A percentile compares a stretch with the other conserved stretches of the same genome.
Evolutionary conservation across 495 filamentous ascomycete genomes (phyloP).

Genomic region (Pyronema domesticum): DNA sequence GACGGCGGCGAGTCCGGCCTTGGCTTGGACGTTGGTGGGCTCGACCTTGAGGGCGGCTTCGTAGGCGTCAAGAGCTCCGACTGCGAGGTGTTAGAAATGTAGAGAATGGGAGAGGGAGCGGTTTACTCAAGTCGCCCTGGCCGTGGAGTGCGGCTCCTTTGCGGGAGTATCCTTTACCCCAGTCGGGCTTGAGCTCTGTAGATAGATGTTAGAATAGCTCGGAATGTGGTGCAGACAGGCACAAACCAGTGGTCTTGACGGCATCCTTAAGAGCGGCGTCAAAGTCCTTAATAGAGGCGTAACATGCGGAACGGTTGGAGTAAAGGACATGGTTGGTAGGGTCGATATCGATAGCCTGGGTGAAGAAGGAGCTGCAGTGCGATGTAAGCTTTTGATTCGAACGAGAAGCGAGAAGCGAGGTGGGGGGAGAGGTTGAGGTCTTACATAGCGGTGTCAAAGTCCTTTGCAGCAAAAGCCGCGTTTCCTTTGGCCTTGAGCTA

Average conservation of each 20-base stretch:
- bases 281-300: constrained; percentile 76
- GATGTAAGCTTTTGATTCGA: constrained; percentile 1
- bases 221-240: not conserved
- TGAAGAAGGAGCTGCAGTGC: constrained; percentile 44
- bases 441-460: constrained; percentile 91
- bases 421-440: constrained; percentile 27
- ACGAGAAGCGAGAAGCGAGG: not conserved
- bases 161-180: constrained; percentile 86
- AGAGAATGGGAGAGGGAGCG: not conserved
- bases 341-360: constrained; percentile 78
- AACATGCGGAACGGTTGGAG: constrained; percentile 94
- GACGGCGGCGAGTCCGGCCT: constrained; percentile 65
- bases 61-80: constrained; percentile 73
- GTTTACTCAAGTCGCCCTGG: constrained; percentile 56
- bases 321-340: constrained; percentile 86
- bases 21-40: constrained; percentile 78
- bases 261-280: constrained; percentile 73
- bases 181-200: constrained; percentile 77
- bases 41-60: constrained; percentile 82
- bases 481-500: constrained; percentile 88
- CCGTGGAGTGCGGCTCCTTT: constrained; percentile 87
- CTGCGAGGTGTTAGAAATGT: constrained; percentile 19
- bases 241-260: constrained; percentile 51
- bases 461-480: constrained; percentile 90
- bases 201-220: not conserved